Evolutionary conservation across 371 early-diverging fungal genomes (phyloP).

Genomic region (Dentiscutata heterogama): DNA sequence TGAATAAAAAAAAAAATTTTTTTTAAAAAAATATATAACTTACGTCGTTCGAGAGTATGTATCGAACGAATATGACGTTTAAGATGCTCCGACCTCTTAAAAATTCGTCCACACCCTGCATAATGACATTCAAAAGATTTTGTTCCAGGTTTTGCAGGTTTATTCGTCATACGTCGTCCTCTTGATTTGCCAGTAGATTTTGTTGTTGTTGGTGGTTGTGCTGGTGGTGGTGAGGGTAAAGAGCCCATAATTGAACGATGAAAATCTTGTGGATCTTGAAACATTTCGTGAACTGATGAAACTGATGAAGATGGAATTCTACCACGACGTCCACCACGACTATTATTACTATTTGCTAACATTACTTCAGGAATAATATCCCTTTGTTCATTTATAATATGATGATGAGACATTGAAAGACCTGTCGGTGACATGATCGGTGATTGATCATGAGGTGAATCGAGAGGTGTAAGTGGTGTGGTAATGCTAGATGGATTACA

Average conservation of each 20-base stretch:
- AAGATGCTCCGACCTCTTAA: conserved; percentile 74
- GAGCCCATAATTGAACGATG: conserved; percentile 7
- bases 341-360: neutral
- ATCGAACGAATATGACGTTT: conserved; percentile 74
- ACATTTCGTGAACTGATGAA: neutral
- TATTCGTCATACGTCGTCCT: conserved; percentile 37
- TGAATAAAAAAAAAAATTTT: too few relatives aligned
- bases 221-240: conserved; percentile 10
- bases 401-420: neutral
- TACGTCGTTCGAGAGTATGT: conserved; percentile 73
- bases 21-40: conserved; percentile 48
- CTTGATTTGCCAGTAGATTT: conserved; percentile 23
- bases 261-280: conserved; percentile 25
- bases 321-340: neutral
- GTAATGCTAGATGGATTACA: neutral
- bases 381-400: conserved; percentile 19
- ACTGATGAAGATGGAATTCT: neutral
- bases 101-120: conserved; percentile 69
- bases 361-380: neutral
- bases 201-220: neutral
- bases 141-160: conserved; percentile 33
- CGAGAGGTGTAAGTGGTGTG: conserved; percentile 10
- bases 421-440: neutral
- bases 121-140: conserved; percentile 55
- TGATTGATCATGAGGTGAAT: conserved; percentile 43